Evolutionary conservation across 1,139 yeast species (phyloP).

Genomic region (Chernovozyma sophiae-reginae): DNA sequence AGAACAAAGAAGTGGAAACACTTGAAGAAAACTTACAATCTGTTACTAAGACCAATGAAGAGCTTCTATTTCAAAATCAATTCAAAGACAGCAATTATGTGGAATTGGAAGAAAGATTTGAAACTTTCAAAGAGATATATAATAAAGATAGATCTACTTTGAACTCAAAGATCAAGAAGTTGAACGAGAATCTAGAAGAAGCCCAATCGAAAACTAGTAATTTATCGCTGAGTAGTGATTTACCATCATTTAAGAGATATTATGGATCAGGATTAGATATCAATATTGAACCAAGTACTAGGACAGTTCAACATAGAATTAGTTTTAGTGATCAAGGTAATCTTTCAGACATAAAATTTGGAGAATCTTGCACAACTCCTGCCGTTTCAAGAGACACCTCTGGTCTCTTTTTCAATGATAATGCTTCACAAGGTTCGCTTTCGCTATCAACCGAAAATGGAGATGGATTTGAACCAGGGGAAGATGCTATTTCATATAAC

Average conservation of each 20-base stretch:
- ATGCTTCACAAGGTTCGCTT: conserved; percentile 18
- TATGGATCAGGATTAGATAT: background rate
- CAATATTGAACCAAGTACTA: background rate
- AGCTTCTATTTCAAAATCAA: conserved; percentile 18
- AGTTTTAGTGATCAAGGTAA: conserved; percentile 13
- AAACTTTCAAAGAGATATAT: conserved; percentile 26
- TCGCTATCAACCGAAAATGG: conserved; percentile 19
- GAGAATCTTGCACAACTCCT: conserved; percentile 36
- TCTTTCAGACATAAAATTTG: conserved; percentile 21
- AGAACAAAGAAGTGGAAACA: conserved; percentile 20
- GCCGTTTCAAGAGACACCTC: conserved; percentile 15
- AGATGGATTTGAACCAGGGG: conserved; percentile 12
- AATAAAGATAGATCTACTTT: conserved; percentile 28
- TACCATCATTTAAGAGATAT: conserved; percentile 10
- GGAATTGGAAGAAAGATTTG: conserved; percentile 29
- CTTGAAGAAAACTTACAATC: conserved; percentile 13
- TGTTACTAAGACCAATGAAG: conserved; percentile 15
- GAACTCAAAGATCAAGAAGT: conserved; percentile 22
- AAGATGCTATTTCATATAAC: conserved; percentile 5
- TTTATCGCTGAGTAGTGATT: background rate
- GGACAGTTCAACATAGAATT: too few relatives aligned
- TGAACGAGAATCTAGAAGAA: conserved; percentile 20
- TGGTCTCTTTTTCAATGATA: conserved; percentile 13
- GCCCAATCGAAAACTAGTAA: conserved; percentile 8
- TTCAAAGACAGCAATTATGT: conserved; percentile 22